phyloP scores from a whole-genome alignment of 345 rosid genomes.

The Laguncularia racemosa region DNA sequence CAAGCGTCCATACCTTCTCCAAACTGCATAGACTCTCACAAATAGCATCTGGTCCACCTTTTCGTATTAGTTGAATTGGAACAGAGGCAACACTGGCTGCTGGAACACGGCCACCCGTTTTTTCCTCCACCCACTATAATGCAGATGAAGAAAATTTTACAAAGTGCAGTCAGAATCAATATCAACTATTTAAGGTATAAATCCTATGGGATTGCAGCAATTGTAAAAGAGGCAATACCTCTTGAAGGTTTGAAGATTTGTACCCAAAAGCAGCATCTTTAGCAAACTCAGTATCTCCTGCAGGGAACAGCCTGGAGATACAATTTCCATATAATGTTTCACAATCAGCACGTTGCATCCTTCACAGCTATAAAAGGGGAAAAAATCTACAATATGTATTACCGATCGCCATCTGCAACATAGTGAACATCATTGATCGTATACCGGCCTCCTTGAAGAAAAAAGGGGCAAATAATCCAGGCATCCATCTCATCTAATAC shows the following conservation, averaged over 20 bases:
- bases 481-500: conserved; percentile 88
- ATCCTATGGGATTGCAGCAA: conserved; percentile 1
- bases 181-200: conserved; percentile 1
- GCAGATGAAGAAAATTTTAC: conserved; percentile 2
- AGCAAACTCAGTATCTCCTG: conserved; percentile 96
- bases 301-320: conserved; percentile 71
- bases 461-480: conserved; percentile 95
- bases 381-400: conserved; percentile 5
- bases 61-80: conserved; percentile 70
- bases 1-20: conserved; percentile 49
- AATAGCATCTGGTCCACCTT: conserved; percentile 91
- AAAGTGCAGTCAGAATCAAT: conserved; percentile 5
- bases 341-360: not conserved
- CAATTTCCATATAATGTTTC: conserved; percentile 4
- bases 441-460: conserved; percentile 97
- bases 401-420: conserved; percentile 88
- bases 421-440: conserved; percentile 83
- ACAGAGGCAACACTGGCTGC: conserved; percentile 65
- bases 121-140: conserved; percentile 93
- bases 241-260: conserved; percentile 80
- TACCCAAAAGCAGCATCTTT: conserved; percentile 91
- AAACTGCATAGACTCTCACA: conserved; percentile 66
- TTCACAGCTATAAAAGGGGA: not conserved
- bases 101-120: conserved; percentile 61
- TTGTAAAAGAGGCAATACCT: conserved; percentile 35